Conservation (phyloP, 73 alveolate species). For the Paramecium primaurelia region DNA sequence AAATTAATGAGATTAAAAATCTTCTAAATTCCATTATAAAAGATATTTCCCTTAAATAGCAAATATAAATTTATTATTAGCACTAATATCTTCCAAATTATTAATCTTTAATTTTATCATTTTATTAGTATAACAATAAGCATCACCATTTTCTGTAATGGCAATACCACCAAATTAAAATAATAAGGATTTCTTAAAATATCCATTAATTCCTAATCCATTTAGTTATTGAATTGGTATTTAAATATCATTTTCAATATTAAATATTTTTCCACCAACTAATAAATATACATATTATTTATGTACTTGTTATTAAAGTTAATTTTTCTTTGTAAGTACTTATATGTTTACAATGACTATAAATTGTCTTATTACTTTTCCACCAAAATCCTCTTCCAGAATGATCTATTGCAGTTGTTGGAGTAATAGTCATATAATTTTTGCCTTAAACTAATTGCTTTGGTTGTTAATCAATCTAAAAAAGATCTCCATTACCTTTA, state of each 20-base stretch:
- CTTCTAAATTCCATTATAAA: background rate
- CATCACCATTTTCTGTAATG: background rate
- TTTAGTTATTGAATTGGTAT: background rate
- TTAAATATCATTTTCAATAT: background rate
- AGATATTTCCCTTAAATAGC: background rate
- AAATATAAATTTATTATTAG: background rate
- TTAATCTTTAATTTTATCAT: background rate
- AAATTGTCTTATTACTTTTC: background rate
- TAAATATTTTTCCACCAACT: background rate
- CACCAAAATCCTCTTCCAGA: background rate
- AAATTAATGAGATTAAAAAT: background rate
- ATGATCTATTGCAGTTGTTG: background rate
- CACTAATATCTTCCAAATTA: background rate
- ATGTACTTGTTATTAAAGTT: background rate
- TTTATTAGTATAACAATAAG: background rate
- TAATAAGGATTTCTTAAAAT: background rate
- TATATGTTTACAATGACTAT: constrained; percentile 7
- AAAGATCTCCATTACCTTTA: background rate
- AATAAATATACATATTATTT: background rate
- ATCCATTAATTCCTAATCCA: background rate
- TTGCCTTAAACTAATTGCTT: background rate
- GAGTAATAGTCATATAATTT: background rate
- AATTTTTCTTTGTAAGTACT: background rate
- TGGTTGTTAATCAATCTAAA: background rate
- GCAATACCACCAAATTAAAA: background rate